phyloP scores from a whole-genome alignment of 1,284 basidiomycete species.

The Rhodotorula sp. region DNA sequence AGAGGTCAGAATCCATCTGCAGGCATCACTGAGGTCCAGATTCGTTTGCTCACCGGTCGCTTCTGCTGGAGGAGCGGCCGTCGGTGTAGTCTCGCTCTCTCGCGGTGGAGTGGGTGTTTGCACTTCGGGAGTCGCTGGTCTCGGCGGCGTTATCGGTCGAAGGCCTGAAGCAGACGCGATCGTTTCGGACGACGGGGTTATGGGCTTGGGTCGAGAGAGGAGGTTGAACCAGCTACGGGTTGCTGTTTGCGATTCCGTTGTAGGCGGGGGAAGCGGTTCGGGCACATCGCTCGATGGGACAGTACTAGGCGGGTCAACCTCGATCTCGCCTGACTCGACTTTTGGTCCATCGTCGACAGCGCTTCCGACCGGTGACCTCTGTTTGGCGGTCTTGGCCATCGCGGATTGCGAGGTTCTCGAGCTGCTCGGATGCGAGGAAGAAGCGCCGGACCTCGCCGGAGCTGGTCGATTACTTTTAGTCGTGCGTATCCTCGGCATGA shows the following conservation, averaged over 20 bases:
- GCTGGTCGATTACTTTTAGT: conserved; percentile 11
- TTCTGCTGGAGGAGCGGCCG: neutral
- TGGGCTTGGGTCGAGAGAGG: conserved; percentile 3
- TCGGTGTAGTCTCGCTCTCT: neutral
- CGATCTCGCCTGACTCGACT: too few relatives aligned
- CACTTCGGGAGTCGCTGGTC: neutral
- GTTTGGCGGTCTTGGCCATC: too few relatives aligned
- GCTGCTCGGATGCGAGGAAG: neutral
- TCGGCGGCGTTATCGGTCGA: neutral
- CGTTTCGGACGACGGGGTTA: neutral
- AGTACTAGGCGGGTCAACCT: neutral
- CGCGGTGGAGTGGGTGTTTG: neutral
- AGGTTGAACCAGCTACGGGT: neutral
- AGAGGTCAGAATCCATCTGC: too few relatives aligned
- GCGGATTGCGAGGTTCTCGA: neutral
- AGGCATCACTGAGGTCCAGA: too few relatives aligned
- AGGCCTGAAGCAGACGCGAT: too few relatives aligned
- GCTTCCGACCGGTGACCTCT: too few relatives aligned
- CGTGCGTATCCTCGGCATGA: conserved; percentile 9
- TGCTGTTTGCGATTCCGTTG: neutral
- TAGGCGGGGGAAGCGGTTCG: neutral
- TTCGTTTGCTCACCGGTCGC: neutral
- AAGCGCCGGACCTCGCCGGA: neutral
- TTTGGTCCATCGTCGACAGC: too few relatives aligned
- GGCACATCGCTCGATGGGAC: neutral